A percentile compares a stretch with the other conserved stretches of the same genome.
Conservation (phyloP, 2,329 filamentous ascomycete species). For the Aspergillus sergii region DNA sequence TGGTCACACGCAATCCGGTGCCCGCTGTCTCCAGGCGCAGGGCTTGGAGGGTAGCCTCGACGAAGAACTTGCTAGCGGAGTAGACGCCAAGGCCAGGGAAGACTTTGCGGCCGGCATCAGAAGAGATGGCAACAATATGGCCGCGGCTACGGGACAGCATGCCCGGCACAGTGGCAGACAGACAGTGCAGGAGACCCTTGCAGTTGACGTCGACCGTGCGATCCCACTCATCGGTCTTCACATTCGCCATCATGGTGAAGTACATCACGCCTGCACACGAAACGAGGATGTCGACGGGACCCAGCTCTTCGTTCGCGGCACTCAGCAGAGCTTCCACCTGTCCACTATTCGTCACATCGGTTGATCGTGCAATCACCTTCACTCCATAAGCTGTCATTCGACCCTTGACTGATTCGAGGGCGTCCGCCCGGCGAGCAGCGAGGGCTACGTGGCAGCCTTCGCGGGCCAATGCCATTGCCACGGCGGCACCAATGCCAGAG, state of each 20-base stretch:
- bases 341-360: conserved; percentile 69
- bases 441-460: conserved; percentile 74
- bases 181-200: conserved; percentile 75
- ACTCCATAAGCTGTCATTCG: conserved; percentile 60
- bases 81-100: conserved; percentile 82
- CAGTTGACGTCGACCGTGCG: conserved; percentile 84
- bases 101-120: conserved; percentile 78
- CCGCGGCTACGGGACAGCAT: conserved; percentile 72
- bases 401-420: conserved; percentile 67
- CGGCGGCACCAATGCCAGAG: conserved; percentile 76
- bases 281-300: conserved; percentile 76
- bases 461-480: conserved; percentile 67
- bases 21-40: conserved; percentile 76
- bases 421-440: conserved; percentile 70
- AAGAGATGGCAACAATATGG: conserved; percentile 80
- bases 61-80: conserved; percentile 82
- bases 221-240: conserved; percentile 74
- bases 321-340: conserved; percentile 69
- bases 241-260: conserved; percentile 83
- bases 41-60: conserved; percentile 76
- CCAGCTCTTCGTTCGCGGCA: conserved; percentile 63
- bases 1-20: conserved; percentile 71
- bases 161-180: conserved; percentile 68
- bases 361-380: conserved; percentile 69
- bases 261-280: conserved; percentile 86